Evolutionary conservation across 257 asterid genomes (phyloP).

Genomic region (Perilla frutescens): DNA sequence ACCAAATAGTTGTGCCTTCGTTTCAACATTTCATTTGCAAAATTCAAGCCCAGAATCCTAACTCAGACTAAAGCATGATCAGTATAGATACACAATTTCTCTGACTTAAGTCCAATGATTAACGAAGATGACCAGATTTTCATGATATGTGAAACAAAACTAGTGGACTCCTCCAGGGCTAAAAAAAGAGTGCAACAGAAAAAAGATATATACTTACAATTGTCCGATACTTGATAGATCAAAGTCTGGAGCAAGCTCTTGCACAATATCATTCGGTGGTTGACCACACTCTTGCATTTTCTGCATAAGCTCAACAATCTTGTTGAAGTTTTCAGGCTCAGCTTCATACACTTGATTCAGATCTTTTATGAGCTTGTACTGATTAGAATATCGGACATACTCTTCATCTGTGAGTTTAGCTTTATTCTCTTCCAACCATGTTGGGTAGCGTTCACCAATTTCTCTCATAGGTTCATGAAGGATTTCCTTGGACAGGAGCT

Average conservation of each 20-base stretch:
- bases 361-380: conserved; percentile 70
- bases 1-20: not conserved
- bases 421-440: conserved; percentile 86
- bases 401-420: conserved; percentile 67
- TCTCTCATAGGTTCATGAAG: conserved; percentile 98
- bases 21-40: not conserved
- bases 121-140: not conserved
- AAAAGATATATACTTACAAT: conserved; percentile 56
- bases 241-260: conserved; percentile 90
- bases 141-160: not conserved
- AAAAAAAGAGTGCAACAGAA: not conserved
- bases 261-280: conserved; percentile 91
- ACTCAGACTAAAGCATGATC: conserved; percentile 19
- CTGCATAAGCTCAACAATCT: conserved; percentile 97
- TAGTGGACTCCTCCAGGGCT: not conserved
- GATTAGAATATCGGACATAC: conserved; percentile 61
- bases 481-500: conserved; percentile 91
- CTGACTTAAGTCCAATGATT: conserved; percentile 8
- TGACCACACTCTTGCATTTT: conserved; percentile 99
- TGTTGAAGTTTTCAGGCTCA: conserved; percentile 88
- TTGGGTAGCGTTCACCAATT: conserved; percentile 90
- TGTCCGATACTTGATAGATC: conserved; percentile 82
- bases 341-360: conserved; percentile 72
- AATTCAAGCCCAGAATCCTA: not conserved
- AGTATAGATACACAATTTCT: not conserved